Base-by-base conservation (phyloP, 176 grass and related monocot genomes). In the Oropetium thomaeum region DNA sequence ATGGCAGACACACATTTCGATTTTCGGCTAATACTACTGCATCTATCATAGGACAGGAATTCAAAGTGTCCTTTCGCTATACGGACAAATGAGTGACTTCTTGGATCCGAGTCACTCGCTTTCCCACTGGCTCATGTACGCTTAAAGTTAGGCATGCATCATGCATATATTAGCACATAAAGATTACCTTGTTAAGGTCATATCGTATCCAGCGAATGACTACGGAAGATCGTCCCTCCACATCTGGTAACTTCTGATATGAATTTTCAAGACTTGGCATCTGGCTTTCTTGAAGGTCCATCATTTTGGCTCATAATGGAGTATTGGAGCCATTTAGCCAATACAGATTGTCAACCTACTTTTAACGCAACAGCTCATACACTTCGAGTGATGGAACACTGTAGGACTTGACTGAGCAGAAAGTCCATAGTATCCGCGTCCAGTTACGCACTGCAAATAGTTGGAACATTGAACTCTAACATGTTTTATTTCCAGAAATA, bases 401-500 rank as follows among this genome's bases (percentile, higher is more conserved):
- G 37, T 15, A 13, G 3, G 38, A 26, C 45, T 35, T 40, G 59
- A 34, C 27, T 62, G n/a, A 31, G n/a, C n/a, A n/a, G n/a, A n/a
- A n/a, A n/a, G 26, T 32, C 51, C 7, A 61, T 12, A 4, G 55
- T 40, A n/a, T 54, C 40, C 17, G 14, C 44, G 15, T 76, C 17
- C 27, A n/a, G 13, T 29, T 58, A 58, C 15, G 8, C n/a, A 7
- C 29, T 17, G 26, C 53, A 57, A 57, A n/a, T n/a, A n/a, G 45
- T 43, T 3, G 9, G 58, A 65, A 72, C 17, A 7, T 71, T 72
- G 67, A 79, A 58, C 22, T 35, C 14, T 4, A 49, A 23, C 55
- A 37, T 26, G 75, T 67, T 34, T 73, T 43, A 38, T 48, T 85
- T 79, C 72, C 57, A 35, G 1, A 69, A 69, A 59, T 60, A 23